A percentile compares a stretch with the other conserved stretches of the same genome.
Conservation (phyloP, 495 filamentous ascomycete genomes). For the Penicillium goetzii region DNA sequence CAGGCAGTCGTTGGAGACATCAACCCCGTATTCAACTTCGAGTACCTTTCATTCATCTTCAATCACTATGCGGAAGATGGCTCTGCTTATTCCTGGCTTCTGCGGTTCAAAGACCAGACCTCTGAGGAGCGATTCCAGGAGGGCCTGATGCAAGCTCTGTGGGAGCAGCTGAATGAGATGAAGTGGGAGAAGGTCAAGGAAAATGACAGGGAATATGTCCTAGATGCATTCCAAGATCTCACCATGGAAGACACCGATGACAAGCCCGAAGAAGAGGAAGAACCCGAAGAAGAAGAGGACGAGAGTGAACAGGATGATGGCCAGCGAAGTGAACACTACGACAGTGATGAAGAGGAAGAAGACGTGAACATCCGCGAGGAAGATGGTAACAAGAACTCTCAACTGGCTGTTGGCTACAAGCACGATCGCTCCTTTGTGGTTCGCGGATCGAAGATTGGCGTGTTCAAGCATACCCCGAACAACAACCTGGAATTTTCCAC, state of each 20-base stretch:
- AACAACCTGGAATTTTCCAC: constrained; percentile 97
- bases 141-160: constrained; percentile 90
- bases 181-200: constrained; percentile 95
- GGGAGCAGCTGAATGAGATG: constrained; percentile 94
- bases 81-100: constrained; percentile 91
- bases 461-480: constrained; percentile 94
- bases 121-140: constrained; percentile 88
- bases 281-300: constrained; percentile 66
- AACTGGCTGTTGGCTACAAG: constrained; percentile 97
- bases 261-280: constrained; percentile 61
- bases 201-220: constrained; percentile 87
- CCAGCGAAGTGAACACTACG: constrained; percentile 78
- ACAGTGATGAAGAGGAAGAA: constrained; percentile 89
- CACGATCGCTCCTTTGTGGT: constrained; percentile 97
- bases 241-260: constrained; percentile 80
- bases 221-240: constrained; percentile 94
- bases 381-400: constrained; percentile 89
- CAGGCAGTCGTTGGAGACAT: constrained; percentile 84
- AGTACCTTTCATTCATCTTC: constrained; percentile 97
- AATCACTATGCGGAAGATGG: constrained; percentile 91
- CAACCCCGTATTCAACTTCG: constrained; percentile 98
- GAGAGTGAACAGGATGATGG: constrained; percentile 65
- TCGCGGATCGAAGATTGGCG: constrained; percentile 94
- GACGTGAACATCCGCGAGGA: constrained; percentile 71
- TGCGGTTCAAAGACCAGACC: constrained; percentile 84